Evolutionary conservation across 352 stramenopile genomes (phyloP).

Genomic region (Phytopythium delawarense): DNA sequence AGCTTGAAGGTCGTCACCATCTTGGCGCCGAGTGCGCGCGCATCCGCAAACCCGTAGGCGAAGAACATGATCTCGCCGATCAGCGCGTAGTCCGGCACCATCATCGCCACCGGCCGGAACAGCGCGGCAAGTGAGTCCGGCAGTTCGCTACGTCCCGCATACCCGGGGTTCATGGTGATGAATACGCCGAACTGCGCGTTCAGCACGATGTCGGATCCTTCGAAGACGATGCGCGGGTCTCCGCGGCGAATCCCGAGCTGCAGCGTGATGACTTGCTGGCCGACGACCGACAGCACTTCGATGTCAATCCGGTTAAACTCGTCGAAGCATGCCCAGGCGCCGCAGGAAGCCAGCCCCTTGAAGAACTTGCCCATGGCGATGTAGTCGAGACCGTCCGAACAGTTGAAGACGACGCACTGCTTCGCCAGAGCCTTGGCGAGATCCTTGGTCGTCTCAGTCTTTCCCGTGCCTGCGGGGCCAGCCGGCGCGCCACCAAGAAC

Average conservation of each 20-base stretch:
- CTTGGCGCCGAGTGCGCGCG: conserved; percentile 91
- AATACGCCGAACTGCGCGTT: conserved; percentile 93
- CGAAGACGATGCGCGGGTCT: conserved; percentile 90
- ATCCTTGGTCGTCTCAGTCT: conserved; percentile 95
- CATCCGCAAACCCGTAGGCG: conserved; percentile 92
- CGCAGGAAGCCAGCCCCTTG: conserved; percentile 88
- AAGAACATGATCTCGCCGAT: conserved; percentile 98
- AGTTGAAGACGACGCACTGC: conserved; percentile 96
- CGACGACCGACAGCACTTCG: conserved; percentile 86
- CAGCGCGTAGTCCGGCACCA: conserved; percentile 95
- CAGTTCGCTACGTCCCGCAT: conserved; percentile 92
- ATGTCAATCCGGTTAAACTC: conserved; percentile 97
- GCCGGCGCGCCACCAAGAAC: conserved; percentile 91
- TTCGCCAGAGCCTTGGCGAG: conserved; percentile 92
- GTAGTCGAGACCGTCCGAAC: conserved; percentile 93
- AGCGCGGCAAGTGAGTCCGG: conserved; percentile 94
- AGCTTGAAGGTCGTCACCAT: conserved; percentile 97
- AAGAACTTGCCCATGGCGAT: conserved; percentile 96
- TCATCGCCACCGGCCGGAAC: conserved; percentile 96
- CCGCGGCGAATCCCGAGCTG: conserved; percentile 85
- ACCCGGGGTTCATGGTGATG: conserved; percentile 96
- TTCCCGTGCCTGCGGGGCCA: conserved; percentile 90
- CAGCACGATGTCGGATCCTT: conserved; percentile 92
- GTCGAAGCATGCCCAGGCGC: conserved; percentile 94
- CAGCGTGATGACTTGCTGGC: conserved; percentile 82